Evolutionary conservation across 352 stramenopile species (phyloP).

Genomic region (Globisporangium heterothallicum): DNA sequence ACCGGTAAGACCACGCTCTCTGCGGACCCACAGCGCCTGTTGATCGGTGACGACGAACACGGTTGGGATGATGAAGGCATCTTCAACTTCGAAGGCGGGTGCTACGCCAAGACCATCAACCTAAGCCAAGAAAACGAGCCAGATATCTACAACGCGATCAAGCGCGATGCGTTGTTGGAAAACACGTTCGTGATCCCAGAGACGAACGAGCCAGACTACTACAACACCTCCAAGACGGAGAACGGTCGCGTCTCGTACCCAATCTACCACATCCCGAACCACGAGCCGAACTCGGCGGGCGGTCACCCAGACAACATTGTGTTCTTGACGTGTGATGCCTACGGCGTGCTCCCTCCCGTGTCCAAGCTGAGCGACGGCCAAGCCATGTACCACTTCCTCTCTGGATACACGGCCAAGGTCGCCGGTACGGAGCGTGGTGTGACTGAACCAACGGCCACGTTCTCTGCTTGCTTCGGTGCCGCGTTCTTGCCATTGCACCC

Average conservation of each 20-base stretch:
- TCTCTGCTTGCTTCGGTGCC: slow-evolving; percentile 96
- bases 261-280: slow-evolving; percentile 98
- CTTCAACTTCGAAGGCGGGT: slow-evolving; percentile 99
- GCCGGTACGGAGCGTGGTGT: slow-evolving; percentile 97
- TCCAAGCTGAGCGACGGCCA: slow-evolving; percentile 91
- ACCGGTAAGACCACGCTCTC: slow-evolving; percentile 91
- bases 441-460: slow-evolving; percentile 94
- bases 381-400: slow-evolving; percentile 99
- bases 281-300: slow-evolving; percentile 83
- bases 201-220: slow-evolving; percentile 91
- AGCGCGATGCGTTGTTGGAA: slow-evolving; percentile 95
- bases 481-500: slow-evolving; percentile 97
- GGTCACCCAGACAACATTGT: slow-evolving; percentile 96
- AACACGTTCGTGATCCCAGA: slow-evolving; percentile 89
- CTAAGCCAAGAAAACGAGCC: slow-evolving; percentile 94
- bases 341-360: slow-evolving; percentile 96
- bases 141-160: slow-evolving; percentile 98
- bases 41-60: slow-evolving; percentile 91
- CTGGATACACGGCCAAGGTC: slow-evolving; percentile 98
- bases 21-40: slow-evolving; percentile 81
- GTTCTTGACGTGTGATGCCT: slow-evolving; percentile 98
- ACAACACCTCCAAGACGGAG: slow-evolving; percentile 95
- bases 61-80: slow-evolving; percentile 97
- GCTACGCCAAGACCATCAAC: slow-evolving; percentile 99
- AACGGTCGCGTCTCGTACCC: slow-evolving; percentile 99